A percentile compares a stretch with the other conserved stretches of the same genome.
Conservation (phyloP, 495 filamentous ascomycete species). For the Penicillium roqueforti region DNA sequence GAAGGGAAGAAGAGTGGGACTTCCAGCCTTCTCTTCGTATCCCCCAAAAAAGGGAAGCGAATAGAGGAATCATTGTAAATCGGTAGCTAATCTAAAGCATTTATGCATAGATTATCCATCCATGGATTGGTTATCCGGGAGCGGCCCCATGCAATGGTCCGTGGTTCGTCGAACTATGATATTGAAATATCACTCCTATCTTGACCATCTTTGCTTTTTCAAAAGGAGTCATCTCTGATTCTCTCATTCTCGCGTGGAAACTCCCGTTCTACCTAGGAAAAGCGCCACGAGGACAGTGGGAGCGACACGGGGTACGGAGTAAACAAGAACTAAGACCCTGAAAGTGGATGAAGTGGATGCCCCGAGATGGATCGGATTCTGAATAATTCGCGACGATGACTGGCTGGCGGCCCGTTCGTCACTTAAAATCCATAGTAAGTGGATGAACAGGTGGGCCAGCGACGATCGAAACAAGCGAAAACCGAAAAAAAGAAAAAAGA, state of each 20-base stretch:
- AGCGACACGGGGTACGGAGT: too few species aligned
- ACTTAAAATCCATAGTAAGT: slow-evolving; percentile 17
- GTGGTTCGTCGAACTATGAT: slow-evolving; percentile 8
- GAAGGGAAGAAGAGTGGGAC: slow-evolving; percentile 1
- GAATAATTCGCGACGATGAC: slow-evolving; percentile 21
- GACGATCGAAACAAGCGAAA: slow-evolving; percentile 15
- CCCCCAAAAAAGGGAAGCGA: slow-evolving; percentile 1
- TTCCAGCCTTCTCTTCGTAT: neutral
- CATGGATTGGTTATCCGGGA: slow-evolving; percentile 9
- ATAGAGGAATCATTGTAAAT: neutral
- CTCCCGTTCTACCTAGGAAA: neutral
- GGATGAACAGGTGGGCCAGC: slow-evolving; percentile 27
- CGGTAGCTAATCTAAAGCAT: neutral
- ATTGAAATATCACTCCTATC: neutral
- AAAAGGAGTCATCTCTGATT: neutral
- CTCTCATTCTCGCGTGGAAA: neutral
- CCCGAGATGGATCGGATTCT: slow-evolving; percentile 19
- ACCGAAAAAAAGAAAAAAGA: neutral
- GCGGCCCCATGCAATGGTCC: slow-evolving; percentile 11
- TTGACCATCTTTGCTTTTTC: neutral
- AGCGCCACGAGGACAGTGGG: neutral
- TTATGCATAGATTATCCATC: neutral
- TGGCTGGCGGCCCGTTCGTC: slow-evolving; percentile 16
- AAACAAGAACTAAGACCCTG: slow-evolving; percentile 12
- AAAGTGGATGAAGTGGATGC: slow-evolving; percentile 8